Conservation (phyloP, 768 basidiomycete species). For the Pholiota conissans region DNA sequence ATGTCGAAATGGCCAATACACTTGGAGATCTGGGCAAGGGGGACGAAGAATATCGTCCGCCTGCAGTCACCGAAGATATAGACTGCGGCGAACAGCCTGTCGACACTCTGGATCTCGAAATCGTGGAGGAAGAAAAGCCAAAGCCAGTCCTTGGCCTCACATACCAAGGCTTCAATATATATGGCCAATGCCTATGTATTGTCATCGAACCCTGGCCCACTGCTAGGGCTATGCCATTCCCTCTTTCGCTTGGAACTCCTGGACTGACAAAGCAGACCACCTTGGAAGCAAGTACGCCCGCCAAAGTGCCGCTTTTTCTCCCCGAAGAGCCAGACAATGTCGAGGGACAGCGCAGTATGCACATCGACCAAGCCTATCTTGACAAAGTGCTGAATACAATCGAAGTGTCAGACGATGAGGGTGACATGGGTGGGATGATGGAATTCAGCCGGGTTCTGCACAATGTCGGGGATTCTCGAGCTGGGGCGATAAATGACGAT, state of each 20-base stretch:
- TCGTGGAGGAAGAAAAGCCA: conserved; percentile 71
- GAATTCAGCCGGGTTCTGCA: conserved; percentile 74
- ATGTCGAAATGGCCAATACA: background rate
- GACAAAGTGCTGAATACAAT: conserved; percentile 25
- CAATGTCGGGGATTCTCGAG: conserved; percentile 51
- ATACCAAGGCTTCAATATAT: conserved; percentile 72
- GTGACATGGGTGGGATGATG: conserved; percentile 57
- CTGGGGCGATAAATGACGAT: conserved; percentile 68
- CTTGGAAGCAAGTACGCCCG: conserved; percentile 25
- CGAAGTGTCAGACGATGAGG: conserved; percentile 22
- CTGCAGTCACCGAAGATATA: conserved; percentile 5
- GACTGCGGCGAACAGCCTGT: background rate
- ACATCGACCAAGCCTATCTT: conserved; percentile 19
- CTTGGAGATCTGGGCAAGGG: conserved; percentile 7
- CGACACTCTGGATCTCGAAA: conserved; percentile 31
- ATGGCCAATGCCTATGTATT: conserved; percentile 74
- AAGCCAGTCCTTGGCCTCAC: conserved; percentile 65
- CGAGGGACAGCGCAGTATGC: conserved; percentile 39
- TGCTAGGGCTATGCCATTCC: conserved; percentile 29
- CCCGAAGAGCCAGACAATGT: conserved; percentile 54
- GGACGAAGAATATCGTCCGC: conserved; percentile 10
- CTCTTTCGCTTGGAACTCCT: conserved; percentile 6
- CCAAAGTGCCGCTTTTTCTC: conserved; percentile 71
- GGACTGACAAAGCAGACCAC: background rate
- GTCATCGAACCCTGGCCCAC: conserved; percentile 83